These are phyloP conservation scores for Saccharomycopsis selenospora DNA, from an alignment of 805 yeast genomes.

Conservation along the genomic window DNA sequence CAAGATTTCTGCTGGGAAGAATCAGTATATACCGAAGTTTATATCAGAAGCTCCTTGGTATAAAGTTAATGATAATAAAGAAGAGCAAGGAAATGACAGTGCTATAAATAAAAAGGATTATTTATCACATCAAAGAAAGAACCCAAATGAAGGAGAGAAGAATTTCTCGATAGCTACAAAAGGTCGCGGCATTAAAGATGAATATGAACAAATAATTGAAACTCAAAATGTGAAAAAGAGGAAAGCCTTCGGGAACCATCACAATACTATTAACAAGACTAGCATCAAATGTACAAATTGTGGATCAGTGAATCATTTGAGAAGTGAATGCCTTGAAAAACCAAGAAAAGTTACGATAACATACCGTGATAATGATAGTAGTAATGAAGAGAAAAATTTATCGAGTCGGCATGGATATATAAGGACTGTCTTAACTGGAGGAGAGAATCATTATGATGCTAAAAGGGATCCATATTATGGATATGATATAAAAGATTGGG, in stretches of 20 bases:
- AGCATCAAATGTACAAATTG: slow-evolving; percentile 32
- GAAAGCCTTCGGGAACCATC: slow-evolving; percentile 11
- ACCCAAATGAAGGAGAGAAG: slow-evolving; percentile 29
- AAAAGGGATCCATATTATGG: slow-evolving; percentile 57
- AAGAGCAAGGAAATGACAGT: slow-evolving; percentile 23
- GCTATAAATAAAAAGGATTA: slow-evolving; percentile 31
- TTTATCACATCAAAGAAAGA: slow-evolving; percentile 40
- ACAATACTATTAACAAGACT: neutral
- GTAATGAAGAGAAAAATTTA: slow-evolving; percentile 5
- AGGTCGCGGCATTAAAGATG: slow-evolving; percentile 44
- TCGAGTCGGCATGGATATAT: slow-evolving; percentile 4
- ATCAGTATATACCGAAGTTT: slow-evolving; percentile 32
- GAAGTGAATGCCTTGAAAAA: slow-evolving; percentile 33
- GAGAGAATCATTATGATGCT: slow-evolving; percentile 41
- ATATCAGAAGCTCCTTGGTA: slow-evolving; percentile 35
- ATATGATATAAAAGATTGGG: slow-evolving; percentile 41
- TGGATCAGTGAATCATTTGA: slow-evolving; percentile 30
- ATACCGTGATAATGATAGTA: slow-evolving; percentile 21
- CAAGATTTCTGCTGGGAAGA: slow-evolving; percentile 13
- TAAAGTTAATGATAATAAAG: slow-evolving; percentile 19
- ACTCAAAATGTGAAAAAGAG: neutral
- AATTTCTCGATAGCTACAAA: slow-evolving; percentile 36
- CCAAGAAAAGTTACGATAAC: slow-evolving; percentile 27
- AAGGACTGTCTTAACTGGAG: slow-evolving; percentile 5
- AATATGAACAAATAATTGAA: slow-evolving; percentile 23